Conservation (phyloP, 805 yeast genomes). For the Saturnispora quitensis region DNA sequence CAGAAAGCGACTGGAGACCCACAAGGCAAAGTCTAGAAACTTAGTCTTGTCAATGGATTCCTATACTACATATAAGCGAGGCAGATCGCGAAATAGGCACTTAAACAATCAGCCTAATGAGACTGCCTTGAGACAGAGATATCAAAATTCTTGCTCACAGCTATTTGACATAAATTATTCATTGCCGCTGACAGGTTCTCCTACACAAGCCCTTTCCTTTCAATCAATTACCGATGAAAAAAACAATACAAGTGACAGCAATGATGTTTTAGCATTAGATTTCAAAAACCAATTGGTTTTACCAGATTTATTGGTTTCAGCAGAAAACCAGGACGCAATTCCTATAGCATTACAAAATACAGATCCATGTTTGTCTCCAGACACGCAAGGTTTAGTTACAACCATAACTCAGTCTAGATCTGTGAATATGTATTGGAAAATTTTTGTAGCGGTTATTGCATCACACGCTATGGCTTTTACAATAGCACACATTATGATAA, state of each 20-base stretch:
- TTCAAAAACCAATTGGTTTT: not conserved
- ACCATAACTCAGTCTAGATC: not conserved
- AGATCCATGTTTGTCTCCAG: not conserved
- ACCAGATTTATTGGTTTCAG: not conserved
- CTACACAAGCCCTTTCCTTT: not conserved
- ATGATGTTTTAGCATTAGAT: not conserved
- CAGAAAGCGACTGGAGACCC: not conserved
- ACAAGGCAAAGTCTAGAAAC: not conserved
- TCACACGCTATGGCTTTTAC: conserved; percentile 19
- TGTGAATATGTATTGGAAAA: conserved; percentile 20
- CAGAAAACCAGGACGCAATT: not conserved
- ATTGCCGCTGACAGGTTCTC: not conserved
- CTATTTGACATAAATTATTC: not conserved
- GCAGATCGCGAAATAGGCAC: not conserved
- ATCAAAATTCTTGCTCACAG: not conserved
- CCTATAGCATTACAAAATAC: not conserved
- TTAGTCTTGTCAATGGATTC: not conserved
- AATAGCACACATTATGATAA: conserved; percentile 17
- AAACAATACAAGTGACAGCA: not conserved
- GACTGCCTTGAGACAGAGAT: conserved; percentile 1
- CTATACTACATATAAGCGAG: not conserved
- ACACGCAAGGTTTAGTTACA: not conserved
- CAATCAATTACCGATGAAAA: not conserved
- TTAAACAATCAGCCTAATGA: not conserved
- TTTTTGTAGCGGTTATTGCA: conserved; percentile 19